Evolutionary conservation across 305 asterid genomes (phyloP).

Genomic region (Fraxinus sp.): DNA sequence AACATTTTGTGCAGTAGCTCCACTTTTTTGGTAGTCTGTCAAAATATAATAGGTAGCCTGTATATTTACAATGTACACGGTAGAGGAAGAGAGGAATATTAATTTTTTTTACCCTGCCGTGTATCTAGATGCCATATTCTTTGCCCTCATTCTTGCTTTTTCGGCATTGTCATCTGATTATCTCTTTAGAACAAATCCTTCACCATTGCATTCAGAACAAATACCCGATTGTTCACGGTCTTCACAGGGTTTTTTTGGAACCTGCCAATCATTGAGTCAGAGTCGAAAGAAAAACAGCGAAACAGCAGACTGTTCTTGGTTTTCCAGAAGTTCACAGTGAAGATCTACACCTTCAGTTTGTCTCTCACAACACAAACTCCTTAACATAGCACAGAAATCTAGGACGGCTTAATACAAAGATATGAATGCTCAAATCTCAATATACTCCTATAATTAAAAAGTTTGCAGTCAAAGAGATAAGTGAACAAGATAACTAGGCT

Average conservation of each 20-base stretch:
- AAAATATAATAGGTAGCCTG: constrained; percentile 42
- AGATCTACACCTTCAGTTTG: neutral
- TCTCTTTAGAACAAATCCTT: constrained; percentile 72
- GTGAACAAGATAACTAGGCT: neutral
- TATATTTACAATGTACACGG: neutral
- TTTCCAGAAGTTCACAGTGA: neutral
- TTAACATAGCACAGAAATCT: neutral
- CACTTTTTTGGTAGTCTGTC: constrained; percentile 73
- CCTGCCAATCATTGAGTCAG: constrained; percentile 30
- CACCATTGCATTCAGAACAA: constrained; percentile 78
- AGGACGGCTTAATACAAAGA: neutral
- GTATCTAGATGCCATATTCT: constrained; percentile 66
- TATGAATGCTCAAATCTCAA: neutral
- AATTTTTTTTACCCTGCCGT: constrained; percentile 65
- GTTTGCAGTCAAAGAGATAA: neutral
- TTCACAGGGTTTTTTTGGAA: constrained; percentile 39
- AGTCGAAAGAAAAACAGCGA: neutral
- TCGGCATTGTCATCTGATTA: constrained; percentile 58
- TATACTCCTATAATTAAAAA: constrained; percentile 2
- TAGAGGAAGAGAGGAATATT: neutral
- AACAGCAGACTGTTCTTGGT: neutral
- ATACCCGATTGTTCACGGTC: constrained; percentile 72
- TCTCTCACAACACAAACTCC: neutral
- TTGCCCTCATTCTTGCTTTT: constrained; percentile 61
- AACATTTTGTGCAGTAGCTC: constrained; percentile 93